These are phyloP conservation scores for Pseudogymnoascus destructans DNA, from an alignment of 2,329 filamentous ascomycete species.

Conservation along the genomic window DNA sequence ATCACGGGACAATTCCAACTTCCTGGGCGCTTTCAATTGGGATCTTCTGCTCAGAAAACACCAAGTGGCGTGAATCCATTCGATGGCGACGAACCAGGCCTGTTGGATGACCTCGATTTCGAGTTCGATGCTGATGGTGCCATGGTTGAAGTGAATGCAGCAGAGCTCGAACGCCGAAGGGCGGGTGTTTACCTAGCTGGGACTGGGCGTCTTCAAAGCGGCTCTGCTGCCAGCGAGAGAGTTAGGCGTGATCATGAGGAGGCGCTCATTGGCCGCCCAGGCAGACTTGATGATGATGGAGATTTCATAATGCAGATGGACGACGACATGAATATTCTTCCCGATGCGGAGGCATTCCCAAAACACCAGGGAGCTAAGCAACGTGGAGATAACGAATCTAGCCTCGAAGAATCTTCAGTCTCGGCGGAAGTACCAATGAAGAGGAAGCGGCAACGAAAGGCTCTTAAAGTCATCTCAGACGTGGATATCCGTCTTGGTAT, in stretches of 20 bases:
- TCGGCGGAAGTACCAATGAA: conserved; percentile 29
- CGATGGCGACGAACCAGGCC: conserved; percentile 31
- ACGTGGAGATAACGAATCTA: conserved; percentile 16
- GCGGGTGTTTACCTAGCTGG: neutral
- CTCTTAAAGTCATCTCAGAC: conserved; percentile 23
- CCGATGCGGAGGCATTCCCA: conserved; percentile 23
- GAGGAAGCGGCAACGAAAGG: conserved; percentile 26
- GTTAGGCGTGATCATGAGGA: conserved; percentile 33
- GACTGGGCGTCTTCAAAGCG: conserved; percentile 19
- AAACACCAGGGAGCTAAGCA: conserved; percentile 19
- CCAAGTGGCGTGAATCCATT: conserved; percentile 21
- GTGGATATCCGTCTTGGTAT: conserved; percentile 41
- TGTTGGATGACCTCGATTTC: conserved; percentile 41
- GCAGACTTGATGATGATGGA: conserved; percentile 22
- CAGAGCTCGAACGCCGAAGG: conserved; percentile 17
- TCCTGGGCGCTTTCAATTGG: conserved; percentile 16
- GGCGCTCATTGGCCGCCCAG: conserved; percentile 21
- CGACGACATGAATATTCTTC: conserved; percentile 21
- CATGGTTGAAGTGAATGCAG: conserved; percentile 34
- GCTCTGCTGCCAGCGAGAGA: conserved; percentile 28
- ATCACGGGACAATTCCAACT: conserved; percentile 21
- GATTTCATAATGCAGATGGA: conserved; percentile 20
- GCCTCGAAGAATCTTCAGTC: conserved; percentile 26
- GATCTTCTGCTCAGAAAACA: conserved; percentile 26
- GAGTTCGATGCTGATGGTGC: conserved; percentile 49